Conservation (phyloP, 106 monocot species). For the Platanthera zijinensis region DNA sequence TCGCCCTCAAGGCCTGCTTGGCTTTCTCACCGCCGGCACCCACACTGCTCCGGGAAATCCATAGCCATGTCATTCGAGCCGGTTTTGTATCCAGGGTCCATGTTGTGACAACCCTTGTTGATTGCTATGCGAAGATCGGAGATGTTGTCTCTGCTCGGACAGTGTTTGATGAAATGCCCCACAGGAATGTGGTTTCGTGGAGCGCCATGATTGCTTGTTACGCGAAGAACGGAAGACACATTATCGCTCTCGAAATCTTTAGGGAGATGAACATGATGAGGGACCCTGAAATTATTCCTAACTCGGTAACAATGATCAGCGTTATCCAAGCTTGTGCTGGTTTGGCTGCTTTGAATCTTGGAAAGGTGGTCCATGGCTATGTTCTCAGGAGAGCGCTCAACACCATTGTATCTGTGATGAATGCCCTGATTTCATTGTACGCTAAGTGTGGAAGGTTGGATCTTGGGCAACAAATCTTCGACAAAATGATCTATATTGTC, state of each 20-base stretch:
- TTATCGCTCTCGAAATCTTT: conserved; percentile 56
- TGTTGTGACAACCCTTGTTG: conserved; percentile 71
- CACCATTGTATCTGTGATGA: conserved; percentile 34
- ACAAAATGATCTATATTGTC: background rate
- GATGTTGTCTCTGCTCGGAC: conserved; percentile 17
- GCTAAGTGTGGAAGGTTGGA: conserved; percentile 47
- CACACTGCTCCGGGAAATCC: conserved; percentile 32
- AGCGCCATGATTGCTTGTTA: conserved; percentile 86
- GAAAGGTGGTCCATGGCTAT: conserved; percentile 59
- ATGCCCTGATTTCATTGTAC: conserved; percentile 69
- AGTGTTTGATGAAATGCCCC: conserved; percentile 54
- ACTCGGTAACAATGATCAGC: conserved; percentile 73
- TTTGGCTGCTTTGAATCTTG: conserved; percentile 48
- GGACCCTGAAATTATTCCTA: conserved; percentile 28
- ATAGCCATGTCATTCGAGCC: conserved; percentile 33
- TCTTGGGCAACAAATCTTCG: conserved; percentile 26
- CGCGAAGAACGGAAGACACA: conserved; percentile 49
- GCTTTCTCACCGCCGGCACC: conserved; percentile 14
- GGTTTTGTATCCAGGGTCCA: conserved; percentile 37
- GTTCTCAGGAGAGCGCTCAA: conserved; percentile 54
- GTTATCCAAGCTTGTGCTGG: conserved; percentile 71
- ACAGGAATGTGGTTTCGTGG: conserved; percentile 73
- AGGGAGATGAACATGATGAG: conserved; percentile 40
- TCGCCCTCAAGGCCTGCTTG: conserved; percentile 69
- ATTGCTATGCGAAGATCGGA: conserved; percentile 71